Percentiles rank a stretch among this genome's conserved stretches.
Conservation (phyloP, 2,329 filamentous ascomycete genomes). For the Aspergillus fijiensis region DNA sequence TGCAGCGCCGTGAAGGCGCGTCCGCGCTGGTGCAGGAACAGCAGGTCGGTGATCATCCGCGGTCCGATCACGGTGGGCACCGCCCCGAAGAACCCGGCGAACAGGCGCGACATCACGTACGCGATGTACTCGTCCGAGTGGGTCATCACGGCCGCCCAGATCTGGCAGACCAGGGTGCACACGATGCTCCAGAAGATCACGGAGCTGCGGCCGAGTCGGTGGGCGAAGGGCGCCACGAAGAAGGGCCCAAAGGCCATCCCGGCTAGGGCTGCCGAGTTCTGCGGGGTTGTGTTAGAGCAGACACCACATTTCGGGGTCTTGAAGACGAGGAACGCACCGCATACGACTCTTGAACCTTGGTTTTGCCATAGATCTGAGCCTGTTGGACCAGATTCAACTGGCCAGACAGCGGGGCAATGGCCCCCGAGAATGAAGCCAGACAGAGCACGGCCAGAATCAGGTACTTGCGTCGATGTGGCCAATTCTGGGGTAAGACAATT, state of each 20-base stretch:
- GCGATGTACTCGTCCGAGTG: conserved; percentile 34
- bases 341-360: conserved; percentile 2
- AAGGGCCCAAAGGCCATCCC: conserved; percentile 42
- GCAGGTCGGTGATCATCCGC: conserved; percentile 44
- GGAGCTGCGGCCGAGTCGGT: conserved; percentile 38
- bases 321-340: not conserved
- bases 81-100: conserved; percentile 44
- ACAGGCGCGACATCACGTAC: conserved; percentile 41
- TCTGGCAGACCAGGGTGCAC: conserved; percentile 34
- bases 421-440: conserved; percentile 3
- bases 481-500: not conserved
- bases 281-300: conserved; percentile 29
- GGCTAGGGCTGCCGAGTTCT: conserved; percentile 34
- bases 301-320: conserved; percentile 25
- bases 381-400: conserved; percentile 1
- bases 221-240: conserved; percentile 40
- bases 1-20: conserved; percentile 41
- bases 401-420: not conserved
- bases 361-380: conserved; percentile 9
- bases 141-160: conserved; percentile 43
- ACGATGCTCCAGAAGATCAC: conserved; percentile 43
- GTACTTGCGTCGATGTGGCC: conserved; percentile 1
- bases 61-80: conserved; percentile 42
- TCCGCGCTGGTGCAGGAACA: conserved; percentile 47
- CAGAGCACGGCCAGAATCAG: not conserved